Evolutionary conservation across 78 protist species (phyloP), one percentile per base, ranked within the genome.

Genomic region (Dictyostelium capitatum): DNA sequence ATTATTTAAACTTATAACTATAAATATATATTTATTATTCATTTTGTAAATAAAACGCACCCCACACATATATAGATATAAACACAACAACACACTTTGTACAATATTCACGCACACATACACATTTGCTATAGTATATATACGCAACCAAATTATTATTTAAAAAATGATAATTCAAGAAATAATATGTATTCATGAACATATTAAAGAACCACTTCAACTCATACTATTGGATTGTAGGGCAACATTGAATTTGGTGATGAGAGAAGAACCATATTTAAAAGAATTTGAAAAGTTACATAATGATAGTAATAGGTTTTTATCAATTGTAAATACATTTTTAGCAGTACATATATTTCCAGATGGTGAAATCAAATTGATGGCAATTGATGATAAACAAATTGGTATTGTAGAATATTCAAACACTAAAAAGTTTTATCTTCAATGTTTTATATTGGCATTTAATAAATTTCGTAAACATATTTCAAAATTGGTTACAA

Each of bases 191-290:
- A 43, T 72, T 4, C 79, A 72, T 28, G 91, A 84, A 54, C 56
- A 37, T n/a, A 84, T 84, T 14, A 87, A 73, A 57, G 92, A 87
- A 25, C 92, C 92, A 28, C 37, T 87, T 25, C 72, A 75, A 25
- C 64, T 46, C 32, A 77, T 87, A 14, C 50, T 87, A 14, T 19
- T 77, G 20, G 92, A 87, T 62, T 87, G 92, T 28, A 51, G 79
- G 32, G 92, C 85, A 6, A 87, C 70, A 3, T 4, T 59, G 19
- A 54, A 74, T 50, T 32, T 87, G 77, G 51, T 87, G 19, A 20
- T 73, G 41, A 56, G 80, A 64, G 92, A 87, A 23, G 92, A 87
- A 41, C 25, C 43, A 11, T 87, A 57, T 37, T 56, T 77, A 47
- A 47, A 28, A 11, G 92, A 87, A 46, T 47, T 54, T 23, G 83